Conservation (phyloP, 305 asterid species). For the Fraxinus paxiana region DNA sequence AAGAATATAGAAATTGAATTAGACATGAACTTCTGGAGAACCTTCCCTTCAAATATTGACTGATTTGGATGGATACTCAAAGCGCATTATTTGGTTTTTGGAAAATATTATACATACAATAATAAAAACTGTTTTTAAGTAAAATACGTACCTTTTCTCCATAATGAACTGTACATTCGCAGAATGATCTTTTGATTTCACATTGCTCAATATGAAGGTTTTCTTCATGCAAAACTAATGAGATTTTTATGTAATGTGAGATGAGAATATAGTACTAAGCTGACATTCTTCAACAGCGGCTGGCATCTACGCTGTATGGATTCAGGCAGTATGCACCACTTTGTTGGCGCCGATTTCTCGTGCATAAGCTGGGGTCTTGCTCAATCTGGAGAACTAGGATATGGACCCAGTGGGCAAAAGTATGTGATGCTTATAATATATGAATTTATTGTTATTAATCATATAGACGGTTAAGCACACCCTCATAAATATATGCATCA, state of each 20-base stretch:
- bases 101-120: background rate
- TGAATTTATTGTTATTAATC: background rate
- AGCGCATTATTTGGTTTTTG: background rate
- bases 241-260: conserved; percentile 11
- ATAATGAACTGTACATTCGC: background rate
- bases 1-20: conserved; percentile 1
- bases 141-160: background rate
- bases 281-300: conserved; percentile 54
- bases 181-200: conserved; percentile 3
- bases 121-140: background rate
- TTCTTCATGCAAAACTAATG: background rate
- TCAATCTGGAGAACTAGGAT: conserved; percentile 95
- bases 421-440: conserved; percentile 32
- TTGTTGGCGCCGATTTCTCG: conserved; percentile 97
- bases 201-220: background rate
- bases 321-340: conserved; percentile 83
- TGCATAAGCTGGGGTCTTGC: conserved; percentile 99
- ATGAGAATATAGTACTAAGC: conserved; percentile 8
- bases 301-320: conserved; percentile 95
- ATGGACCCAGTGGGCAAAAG: conserved; percentile 90
- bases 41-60: background rate
- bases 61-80: background rate
- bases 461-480: background rate
- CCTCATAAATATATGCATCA: background rate
- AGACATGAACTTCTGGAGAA: background rate